phyloP scores from a whole-genome alignment of 163 green algal genomes.

The Prototheca stagnorum region DNA sequence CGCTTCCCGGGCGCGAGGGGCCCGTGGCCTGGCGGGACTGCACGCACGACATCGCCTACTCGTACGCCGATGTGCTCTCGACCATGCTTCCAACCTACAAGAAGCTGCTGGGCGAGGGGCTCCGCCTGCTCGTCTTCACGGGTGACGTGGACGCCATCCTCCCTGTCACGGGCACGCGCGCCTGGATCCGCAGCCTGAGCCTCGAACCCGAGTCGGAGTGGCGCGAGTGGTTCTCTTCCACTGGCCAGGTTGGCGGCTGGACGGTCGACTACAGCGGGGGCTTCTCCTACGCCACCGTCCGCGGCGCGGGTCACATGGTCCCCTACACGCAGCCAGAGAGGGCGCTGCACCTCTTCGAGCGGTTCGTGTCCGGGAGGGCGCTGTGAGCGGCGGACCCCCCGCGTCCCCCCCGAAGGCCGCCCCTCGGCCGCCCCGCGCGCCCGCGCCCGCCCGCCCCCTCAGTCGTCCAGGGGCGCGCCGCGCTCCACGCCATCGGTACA shows the following conservation, averaged over 20 bases:
- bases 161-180: conserved; percentile 41
- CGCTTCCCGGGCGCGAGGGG: background rate
- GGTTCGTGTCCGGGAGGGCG: background rate
- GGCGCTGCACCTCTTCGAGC: conserved; percentile 23
- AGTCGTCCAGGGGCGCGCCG: background rate
- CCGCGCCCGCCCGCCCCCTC: background rate
- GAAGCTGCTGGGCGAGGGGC: conserved; percentile 26
- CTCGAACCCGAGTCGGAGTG: conserved; percentile 32
- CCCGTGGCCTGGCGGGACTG: conserved; percentile 25
- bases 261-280: conserved; percentile 32
- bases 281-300: conserved; percentile 61
- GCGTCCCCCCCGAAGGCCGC: no score
- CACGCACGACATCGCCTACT: conserved; percentile 17
- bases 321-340: conserved; percentile 41
- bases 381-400: conserved; percentile 1
- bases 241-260: conserved; percentile 52
- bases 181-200: conserved; percentile 42
- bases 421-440: no score
- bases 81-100: conserved; percentile 54
- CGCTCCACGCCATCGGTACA: conserved; percentile 28
- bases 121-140: conserved; percentile 28
- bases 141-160: conserved; percentile 60
- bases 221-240: conserved; percentile 37
- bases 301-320: conserved; percentile 69
- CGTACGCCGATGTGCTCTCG: conserved; percentile 44